These are phyloP conservation scores for Sarocladium strictum DNA, from an alignment of 2,329 filamentous ascomycete species.

Conservation along the genomic window DNA sequence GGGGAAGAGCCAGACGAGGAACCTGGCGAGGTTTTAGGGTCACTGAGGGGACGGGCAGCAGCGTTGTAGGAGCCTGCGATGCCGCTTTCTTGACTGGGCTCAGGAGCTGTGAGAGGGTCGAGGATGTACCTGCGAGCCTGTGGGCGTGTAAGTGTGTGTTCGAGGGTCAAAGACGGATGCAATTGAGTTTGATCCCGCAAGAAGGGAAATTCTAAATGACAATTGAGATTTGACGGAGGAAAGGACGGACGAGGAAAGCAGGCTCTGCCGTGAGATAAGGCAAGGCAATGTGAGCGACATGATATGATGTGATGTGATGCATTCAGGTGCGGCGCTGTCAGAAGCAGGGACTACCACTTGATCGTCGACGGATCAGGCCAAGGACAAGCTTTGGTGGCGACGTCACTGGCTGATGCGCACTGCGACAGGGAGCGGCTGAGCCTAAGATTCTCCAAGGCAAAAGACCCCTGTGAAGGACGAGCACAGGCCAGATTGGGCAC, in stretches of 20 bases:
- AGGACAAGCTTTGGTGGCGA: conserved; percentile 6
- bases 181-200: neutral
- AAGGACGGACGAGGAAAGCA: too few relatives aligned
- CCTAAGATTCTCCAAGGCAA: neutral
- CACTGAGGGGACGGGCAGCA: conserved; percentile 32
- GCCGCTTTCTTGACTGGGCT: conserved; percentile 53
- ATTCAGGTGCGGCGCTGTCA: too few relatives aligned
- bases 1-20: neutral
- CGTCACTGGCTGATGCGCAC: conserved; percentile 2
- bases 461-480: neutral
- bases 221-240: neutral
- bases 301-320: neutral
- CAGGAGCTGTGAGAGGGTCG: conserved; percentile 61
- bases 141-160: conserved; percentile 9
- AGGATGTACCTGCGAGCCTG: conserved; percentile 63
- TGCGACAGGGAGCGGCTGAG: neutral
- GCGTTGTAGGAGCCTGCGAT: conserved; percentile 2
- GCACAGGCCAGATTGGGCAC: neutral
- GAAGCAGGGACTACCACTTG: neutral
- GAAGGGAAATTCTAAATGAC: neutral
- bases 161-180: neutral
- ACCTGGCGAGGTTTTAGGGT: neutral
- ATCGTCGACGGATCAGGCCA: neutral
- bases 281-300: conserved; percentile 4
- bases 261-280: too few relatives aligned